Conservation (phyloP, 129 eudicot species). For the sunflower (Helianthus annuus) region DNA sequence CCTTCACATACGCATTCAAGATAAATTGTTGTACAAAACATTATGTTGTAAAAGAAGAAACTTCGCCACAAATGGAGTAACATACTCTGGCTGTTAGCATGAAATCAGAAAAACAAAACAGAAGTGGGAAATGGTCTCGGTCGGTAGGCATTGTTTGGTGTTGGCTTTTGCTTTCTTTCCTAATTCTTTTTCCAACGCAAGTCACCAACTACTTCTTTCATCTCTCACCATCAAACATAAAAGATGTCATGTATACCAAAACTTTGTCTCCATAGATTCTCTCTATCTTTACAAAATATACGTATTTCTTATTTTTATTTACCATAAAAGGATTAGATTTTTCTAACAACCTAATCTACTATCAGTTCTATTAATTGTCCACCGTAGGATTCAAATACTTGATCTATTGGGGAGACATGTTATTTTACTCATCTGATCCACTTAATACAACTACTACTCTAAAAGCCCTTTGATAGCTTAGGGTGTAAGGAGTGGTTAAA, state of each 20-base stretch:
- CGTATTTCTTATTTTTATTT: too few relatives aligned
- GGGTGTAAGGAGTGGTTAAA: too few relatives aligned
- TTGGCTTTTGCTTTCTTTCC: slow-evolving; percentile 47
- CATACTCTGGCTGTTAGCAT: slow-evolving; percentile 37
- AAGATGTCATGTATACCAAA: slow-evolving; percentile 24
- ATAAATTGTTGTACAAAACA: too few relatives aligned
- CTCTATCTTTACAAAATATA: neutral
- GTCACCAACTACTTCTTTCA: slow-evolving; percentile 35
- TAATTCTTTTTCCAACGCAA: slow-evolving; percentile 37
- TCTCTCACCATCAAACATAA: slow-evolving; percentile 27
- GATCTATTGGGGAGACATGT: too few relatives aligned
- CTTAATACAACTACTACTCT: too few relatives aligned
- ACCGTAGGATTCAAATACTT: too few relatives aligned
- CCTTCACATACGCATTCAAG: too few relatives aligned
- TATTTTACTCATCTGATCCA: too few relatives aligned
- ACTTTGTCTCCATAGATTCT: slow-evolving; percentile 42
- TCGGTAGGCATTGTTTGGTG: slow-evolving; percentile 63
- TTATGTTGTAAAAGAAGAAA: slow-evolving; percentile 17
- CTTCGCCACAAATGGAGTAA: slow-evolving; percentile 24
- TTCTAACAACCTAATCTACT: too few relatives aligned
- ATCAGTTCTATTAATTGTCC: too few relatives aligned
- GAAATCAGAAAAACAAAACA: slow-evolving; percentile 13
- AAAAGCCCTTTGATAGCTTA: too few relatives aligned
- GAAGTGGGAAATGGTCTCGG: slow-evolving; percentile 32
- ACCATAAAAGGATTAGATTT: too few relatives aligned